Evolutionary conservation across 306 rosid genomes (phyloP), one percentile per base, ranked within the genome.

Genomic region (Geum urbanum): DNA sequence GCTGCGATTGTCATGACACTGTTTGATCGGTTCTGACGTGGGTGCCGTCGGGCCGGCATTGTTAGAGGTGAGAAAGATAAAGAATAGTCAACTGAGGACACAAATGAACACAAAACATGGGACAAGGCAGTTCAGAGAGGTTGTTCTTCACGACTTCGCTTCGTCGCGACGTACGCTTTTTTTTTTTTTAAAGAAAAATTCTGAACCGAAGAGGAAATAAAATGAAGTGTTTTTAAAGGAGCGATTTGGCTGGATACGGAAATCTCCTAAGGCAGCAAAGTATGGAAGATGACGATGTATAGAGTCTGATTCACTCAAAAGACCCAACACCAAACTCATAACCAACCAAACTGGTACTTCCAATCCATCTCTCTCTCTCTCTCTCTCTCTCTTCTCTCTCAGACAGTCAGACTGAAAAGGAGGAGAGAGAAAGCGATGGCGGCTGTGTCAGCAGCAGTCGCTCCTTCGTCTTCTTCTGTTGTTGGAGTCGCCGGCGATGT

Each of bases 401-500:
- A 15, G n/a, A 41, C 19, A 3, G 37, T 32, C 37, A 32, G 35
- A n/a, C 18, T 4, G 15, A 55, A 63, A 70, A 63, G 14, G 65
- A 63, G 35, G 63, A 19, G 64, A 40, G 53, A 57, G 57, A 71
- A 65, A 35, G 74, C 41, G 40, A 72, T 44, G 56, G 64, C 78
- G 51, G 73, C 35, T 56, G 62, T 12, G 56, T 9, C 55, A 69
- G 88, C 84, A 27, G 59, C 71, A 16, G 77, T 63, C 57, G 81
- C 78, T 53, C 35, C 13, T 35, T 16, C 37, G 37, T 55, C 63
- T 41, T 58, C 72, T 54, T 84, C 54, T 48, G 83, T 54, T 11
- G 76, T 48, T 10, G 79, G 70, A 12, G 55, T 53, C 5, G 65
- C 74, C 0, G 84, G 74, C 62, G 91, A 90, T 19, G 41, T 71